A percentile compares a stretch with the other conserved stretches of the same genome.
phyloP scores from a whole-genome alignment of 371 early-diverging fungal genomes.

The Mortierella sp. region DNA sequence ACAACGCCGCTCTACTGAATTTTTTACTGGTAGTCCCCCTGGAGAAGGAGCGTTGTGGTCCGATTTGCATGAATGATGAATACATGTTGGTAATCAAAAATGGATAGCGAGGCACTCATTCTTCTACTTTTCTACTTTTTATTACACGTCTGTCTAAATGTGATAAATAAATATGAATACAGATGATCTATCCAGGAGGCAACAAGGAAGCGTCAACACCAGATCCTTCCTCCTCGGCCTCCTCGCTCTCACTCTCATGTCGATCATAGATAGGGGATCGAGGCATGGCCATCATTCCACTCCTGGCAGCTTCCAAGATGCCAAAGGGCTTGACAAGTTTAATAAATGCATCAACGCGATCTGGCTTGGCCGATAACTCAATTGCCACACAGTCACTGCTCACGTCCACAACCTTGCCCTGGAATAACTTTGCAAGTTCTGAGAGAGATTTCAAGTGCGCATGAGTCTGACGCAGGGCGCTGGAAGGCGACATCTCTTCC shows the following conservation, averaged over 20 bases:
- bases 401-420: slow-evolving; percentile 93
- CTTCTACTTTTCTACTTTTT: not conserved
- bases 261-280: slow-evolving; percentile 83
- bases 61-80: not conserved
- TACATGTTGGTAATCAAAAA: not conserved
- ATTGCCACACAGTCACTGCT: slow-evolving; percentile 83
- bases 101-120: not conserved
- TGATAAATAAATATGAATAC: not conserved
- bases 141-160: not conserved
- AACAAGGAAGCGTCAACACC: slow-evolving; percentile 88
- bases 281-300: slow-evolving; percentile 97
- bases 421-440: slow-evolving; percentile 88
- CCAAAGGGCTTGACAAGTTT: slow-evolving; percentile 94
- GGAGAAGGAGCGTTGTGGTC: not conserved
- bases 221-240: slow-evolving; percentile 64
- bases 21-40: not conserved
- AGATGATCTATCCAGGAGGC: slow-evolving; percentile 87
- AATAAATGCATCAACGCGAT: slow-evolving; percentile 91
- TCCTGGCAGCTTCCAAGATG: slow-evolving; percentile 92
- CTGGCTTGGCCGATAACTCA: slow-evolving; percentile 90
- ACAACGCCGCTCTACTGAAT: not conserved
- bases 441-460: slow-evolving; percentile 85
- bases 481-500: slow-evolving; percentile 63
- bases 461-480: slow-evolving; percentile 74
- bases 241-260: slow-evolving; percentile 69